phyloP scores from a whole-genome alignment of 2,329 filamentous ascomycete species.

The Pseudogymnoascus sp. region DNA sequence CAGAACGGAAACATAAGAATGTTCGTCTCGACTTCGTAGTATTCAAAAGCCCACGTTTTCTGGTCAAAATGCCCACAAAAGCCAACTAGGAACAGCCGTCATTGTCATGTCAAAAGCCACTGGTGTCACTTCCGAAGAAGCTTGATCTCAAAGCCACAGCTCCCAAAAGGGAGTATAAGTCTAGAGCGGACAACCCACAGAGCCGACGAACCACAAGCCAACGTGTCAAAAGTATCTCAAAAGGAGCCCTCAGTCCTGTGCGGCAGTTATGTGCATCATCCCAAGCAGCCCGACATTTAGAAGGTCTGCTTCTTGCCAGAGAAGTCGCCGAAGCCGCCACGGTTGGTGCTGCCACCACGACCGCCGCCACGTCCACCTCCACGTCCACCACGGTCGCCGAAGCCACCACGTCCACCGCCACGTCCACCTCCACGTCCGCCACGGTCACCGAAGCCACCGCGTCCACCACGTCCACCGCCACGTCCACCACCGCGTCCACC shows the following conservation, averaged over 20 bases:
- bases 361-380: slow-evolving; percentile 31
- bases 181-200: slow-evolving; percentile 33
- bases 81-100: slow-evolving; percentile 19
- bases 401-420: slow-evolving; percentile 20
- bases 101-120: slow-evolving; percentile 25
- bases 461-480: slow-evolving; percentile 31
- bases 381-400: slow-evolving; percentile 29
- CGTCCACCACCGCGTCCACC: slow-evolving; percentile 37
- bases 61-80: slow-evolving; percentile 23
- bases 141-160: slow-evolving; percentile 30
- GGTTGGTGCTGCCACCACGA: slow-evolving; percentile 35
- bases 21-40: slow-evolving; percentile 27
- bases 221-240: slow-evolving; percentile 14
- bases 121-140: slow-evolving; percentile 17
- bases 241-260: slow-evolving; percentile 19
- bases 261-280: slow-evolving; percentile 18
- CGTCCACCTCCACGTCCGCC: slow-evolving; percentile 39
- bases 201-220: slow-evolving; percentile 29
- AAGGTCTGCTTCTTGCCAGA: slow-evolving; percentile 47
- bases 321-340: slow-evolving; percentile 51
- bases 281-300: slow-evolving; percentile 12
- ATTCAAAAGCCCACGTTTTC: slow-evolving; percentile 28
- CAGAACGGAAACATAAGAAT: slow-evolving; percentile 22
- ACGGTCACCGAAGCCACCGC: slow-evolving; percentile 27
- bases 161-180: slow-evolving; percentile 27